Conservation (phyloP, 2,329 filamentous ascomycete genomes). For the Trichoderma arundinaceum region DNA sequence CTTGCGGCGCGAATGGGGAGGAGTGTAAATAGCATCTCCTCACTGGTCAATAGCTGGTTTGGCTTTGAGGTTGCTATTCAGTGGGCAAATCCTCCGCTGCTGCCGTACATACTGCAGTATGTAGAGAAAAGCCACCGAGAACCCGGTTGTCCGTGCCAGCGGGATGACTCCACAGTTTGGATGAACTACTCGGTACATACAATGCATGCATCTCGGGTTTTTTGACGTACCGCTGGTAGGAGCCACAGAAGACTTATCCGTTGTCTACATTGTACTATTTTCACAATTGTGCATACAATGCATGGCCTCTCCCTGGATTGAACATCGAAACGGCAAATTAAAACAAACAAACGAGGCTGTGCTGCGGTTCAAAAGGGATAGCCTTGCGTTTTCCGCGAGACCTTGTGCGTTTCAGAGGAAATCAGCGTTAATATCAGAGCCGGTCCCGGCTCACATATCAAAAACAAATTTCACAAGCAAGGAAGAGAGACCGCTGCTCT, state of each 20-base stretch:
- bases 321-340: neutral
- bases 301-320: neutral
- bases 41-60: neutral
- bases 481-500: neutral
- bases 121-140: conserved; percentile 1
- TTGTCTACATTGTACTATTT: no score
- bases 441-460: neutral
- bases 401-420: conserved; percentile 18
- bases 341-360: conserved; percentile 8
- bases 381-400: conserved; percentile 9
- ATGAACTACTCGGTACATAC: neutral
- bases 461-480: neutral
- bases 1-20: no score
- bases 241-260: no score
- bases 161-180: conserved; percentile 6
- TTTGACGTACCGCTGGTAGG: no score
- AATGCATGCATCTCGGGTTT: neutral
- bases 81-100: neutral
- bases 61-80: no score
- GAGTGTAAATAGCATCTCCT: neutral
- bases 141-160: neutral
- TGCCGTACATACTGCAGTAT: neutral
- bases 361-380: neutral
- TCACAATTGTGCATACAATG: no score
- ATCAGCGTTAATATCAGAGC: neutral